Evolutionary conservation across 352 stramenopile genomes (phyloP).

Genomic region (Saprolegnia diclina): DNA sequence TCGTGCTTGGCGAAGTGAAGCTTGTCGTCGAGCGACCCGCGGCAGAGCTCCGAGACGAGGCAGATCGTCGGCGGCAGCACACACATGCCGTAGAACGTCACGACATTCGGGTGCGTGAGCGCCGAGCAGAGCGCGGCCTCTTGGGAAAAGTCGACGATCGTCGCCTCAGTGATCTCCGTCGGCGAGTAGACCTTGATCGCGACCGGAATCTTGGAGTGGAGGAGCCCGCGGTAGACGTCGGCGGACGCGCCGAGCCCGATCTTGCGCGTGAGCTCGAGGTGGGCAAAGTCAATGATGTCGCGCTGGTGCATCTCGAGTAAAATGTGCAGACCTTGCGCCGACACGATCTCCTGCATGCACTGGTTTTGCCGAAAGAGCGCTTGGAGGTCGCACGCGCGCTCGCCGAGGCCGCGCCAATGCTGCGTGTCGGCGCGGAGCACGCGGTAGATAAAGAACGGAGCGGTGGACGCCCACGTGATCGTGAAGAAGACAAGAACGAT

Average conservation of each 20-base stretch:
- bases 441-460: constrained; percentile 30
- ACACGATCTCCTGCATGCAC: constrained; percentile 29
- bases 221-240: constrained; percentile 43
- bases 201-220: constrained; percentile 36
- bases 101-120: constrained; percentile 53
- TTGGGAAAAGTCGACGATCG: constrained; percentile 47
- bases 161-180: constrained; percentile 44
- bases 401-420: constrained; percentile 31
- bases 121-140: constrained; percentile 44
- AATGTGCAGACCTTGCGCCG: constrained; percentile 47
- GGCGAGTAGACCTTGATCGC: constrained; percentile 64
- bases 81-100: constrained; percentile 45
- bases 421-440: constrained; percentile 35
- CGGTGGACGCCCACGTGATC: constrained; percentile 21
- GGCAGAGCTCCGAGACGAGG: constrained; percentile 67
- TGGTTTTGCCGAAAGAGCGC: constrained; percentile 21
- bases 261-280: constrained; percentile 48
- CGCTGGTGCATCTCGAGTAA: constrained; percentile 67
- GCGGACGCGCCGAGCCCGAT: constrained; percentile 46
- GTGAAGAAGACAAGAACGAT: constrained; percentile 19
- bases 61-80: constrained; percentile 67
- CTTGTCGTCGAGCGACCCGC: constrained; percentile 47
- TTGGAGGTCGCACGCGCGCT: constrained; percentile 23
- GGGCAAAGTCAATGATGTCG: constrained; percentile 69
- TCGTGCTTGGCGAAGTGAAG: constrained; percentile 9